Base-by-base conservation (phyloP, 2,329 filamentous ascomycete genomes). In the Aspergillus oerlinghausenensis region DNA sequence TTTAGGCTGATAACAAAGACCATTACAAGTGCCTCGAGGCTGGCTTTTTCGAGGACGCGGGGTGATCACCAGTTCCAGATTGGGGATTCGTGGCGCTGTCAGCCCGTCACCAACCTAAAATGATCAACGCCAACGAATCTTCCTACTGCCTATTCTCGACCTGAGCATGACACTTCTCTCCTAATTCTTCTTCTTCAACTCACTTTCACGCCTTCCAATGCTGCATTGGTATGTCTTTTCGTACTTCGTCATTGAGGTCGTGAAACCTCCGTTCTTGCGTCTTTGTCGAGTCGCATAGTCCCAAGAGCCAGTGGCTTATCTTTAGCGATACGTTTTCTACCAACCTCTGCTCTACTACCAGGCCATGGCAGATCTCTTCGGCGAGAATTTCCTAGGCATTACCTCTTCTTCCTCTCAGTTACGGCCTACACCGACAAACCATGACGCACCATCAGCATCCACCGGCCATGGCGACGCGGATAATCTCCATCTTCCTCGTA, bases 401-500 rank as follows among this genome's bases (percentile, higher is more conserved):
- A 51, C 56, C 60, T 61, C 67, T 62, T 64, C 68, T 61, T 50
- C 65, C 56, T 71, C 67, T 7, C 63, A 64, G 11, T 52, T 59
- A 5, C 60, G 29, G 9, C 50, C 60, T 7, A 57, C 60, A 29
- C 50, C 56, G 21, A 58, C 60, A 40, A 57, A 59, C 32, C 55
- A 56, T 8, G 55, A 65, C 19, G 57, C 62, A 23, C 58, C 62
- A 55, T 51, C 66, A 54, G 57, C 68, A 66, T 65, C 74, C 50
- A 69, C 71, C 55, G 75, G 65, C 70, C 59, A 58, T 25, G 67
- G 71, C 55, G 76, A 77, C 57, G 77, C 79, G 58, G 73, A 73
- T 56, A 68, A 75, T 59, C 81, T 82, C 64, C 85, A 86, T 61
- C 80, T 90, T 23, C 87, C 89, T 51, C 90, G 90, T 67, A 87